Conservation (phyloP, 1,284 basidiomycete species). For the Pseudozyma flocculosa region DNA sequence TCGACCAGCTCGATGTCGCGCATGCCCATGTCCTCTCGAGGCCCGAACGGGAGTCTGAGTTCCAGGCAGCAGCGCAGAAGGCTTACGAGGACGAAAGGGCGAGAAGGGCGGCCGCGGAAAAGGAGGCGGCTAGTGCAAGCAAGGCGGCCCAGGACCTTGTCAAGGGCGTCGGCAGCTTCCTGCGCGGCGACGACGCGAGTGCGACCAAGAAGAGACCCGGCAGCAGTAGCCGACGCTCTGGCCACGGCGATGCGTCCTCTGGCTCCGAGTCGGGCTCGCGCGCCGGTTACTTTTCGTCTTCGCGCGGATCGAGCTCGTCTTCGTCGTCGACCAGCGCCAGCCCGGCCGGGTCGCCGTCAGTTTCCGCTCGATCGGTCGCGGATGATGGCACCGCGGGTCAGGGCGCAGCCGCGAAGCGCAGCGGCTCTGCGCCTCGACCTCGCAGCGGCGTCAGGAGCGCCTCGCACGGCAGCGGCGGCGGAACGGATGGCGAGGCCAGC, state of each 20-base stretch:
- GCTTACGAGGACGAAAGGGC: slow-evolving; percentile 33
- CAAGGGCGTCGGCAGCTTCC: slow-evolving; percentile 18
- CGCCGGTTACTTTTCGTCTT: slow-evolving; percentile 27
- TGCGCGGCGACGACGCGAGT: slow-evolving; percentile 7
- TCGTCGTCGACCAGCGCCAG: slow-evolving; percentile 15
- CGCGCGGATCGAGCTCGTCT: slow-evolving; percentile 18
- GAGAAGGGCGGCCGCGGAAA: slow-evolving; percentile 22
- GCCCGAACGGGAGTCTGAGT: slow-evolving; percentile 23
- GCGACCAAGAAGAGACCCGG: slow-evolving; percentile 1
- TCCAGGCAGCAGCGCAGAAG: slow-evolving; percentile 16
- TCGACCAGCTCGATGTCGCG: slow-evolving; percentile 32
- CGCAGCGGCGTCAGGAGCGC: too few relatives aligned
- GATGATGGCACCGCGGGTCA: not conserved
- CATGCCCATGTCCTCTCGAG: slow-evolving; percentile 14
- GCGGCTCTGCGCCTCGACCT: too few relatives aligned
- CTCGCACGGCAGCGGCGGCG: too few relatives aligned
- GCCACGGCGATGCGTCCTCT: slow-evolving; percentile 1
- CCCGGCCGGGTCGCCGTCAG: slow-evolving; percentile 13
- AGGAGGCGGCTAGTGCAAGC: slow-evolving; percentile 5
- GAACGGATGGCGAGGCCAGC: too few relatives aligned
- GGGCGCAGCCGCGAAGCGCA: too few relatives aligned
- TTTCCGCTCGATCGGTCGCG: too few relatives aligned
- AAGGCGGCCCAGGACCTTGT: slow-evolving; percentile 17
- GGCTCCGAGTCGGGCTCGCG: slow-evolving; percentile 17
- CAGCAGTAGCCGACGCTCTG: slow-evolving; percentile 4